Evolutionary conservation across 2,329 filamentous ascomycete genomes (phyloP).

Genomic region (Ophiosphaerella herpotricha): DNA sequence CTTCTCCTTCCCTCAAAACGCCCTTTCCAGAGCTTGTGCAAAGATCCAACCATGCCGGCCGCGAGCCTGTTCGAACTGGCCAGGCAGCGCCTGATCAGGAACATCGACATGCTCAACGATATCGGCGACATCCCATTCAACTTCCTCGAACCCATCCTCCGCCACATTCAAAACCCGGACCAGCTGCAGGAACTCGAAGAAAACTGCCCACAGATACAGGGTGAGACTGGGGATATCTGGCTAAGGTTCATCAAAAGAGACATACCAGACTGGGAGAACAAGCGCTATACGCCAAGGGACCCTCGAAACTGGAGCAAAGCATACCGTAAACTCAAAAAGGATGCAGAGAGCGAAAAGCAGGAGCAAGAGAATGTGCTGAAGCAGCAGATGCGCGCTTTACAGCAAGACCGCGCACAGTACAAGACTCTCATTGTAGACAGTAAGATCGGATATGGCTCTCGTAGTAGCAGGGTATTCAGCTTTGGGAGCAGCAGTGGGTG

Average conservation of each 20-base stretch:
- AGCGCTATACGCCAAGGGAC: constrained; percentile 66
- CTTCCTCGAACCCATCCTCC: constrained; percentile 69
- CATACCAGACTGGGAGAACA: constrained; percentile 68
- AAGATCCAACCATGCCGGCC: constrained; percentile 35
- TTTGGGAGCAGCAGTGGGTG: constrained; percentile 20
- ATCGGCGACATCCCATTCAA: constrained; percentile 73
- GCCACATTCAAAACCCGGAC: constrained; percentile 70
- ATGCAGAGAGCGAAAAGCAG: constrained; percentile 44
- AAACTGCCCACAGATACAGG: constrained; percentile 75
- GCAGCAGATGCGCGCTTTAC: constrained; percentile 37
- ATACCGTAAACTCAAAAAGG: constrained; percentile 60
- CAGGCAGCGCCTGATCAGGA: constrained; percentile 47
- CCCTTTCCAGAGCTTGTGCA: too few relatives aligned
- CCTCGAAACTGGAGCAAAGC: constrained; percentile 76
- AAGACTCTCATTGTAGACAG: constrained; percentile 40
- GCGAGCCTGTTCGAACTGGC: constrained; percentile 47
- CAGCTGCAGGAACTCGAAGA: constrained; percentile 75
- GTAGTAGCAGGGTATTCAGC: constrained; percentile 20
- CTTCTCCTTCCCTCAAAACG: too few relatives aligned
- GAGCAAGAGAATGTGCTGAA: constrained; percentile 39
- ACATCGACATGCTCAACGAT: constrained; percentile 61
- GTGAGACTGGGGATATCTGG: constrained; percentile 76
- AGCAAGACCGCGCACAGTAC: constrained; percentile 35
- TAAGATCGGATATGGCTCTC: constrained; percentile 27
- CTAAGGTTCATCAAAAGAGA: constrained; percentile 76